Evolutionary conservation across 1,284 basidiomycete genomes (phyloP), one percentile per base, ranked within the genome.

Genomic region (Irpex sp.): DNA sequence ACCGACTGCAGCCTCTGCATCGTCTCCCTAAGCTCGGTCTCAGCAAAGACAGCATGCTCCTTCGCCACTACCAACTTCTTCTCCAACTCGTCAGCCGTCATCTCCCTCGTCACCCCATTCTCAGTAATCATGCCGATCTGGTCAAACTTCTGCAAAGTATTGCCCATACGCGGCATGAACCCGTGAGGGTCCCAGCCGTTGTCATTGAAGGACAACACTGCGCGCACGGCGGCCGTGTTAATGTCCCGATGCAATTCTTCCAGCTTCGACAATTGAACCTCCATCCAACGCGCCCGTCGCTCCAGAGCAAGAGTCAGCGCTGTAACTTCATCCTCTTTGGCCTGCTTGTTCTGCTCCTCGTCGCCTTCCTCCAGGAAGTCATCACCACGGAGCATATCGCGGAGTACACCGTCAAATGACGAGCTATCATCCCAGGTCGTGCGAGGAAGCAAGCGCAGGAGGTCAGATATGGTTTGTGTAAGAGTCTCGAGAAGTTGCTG

Each of bases 391-490:
- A 92, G 80, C 89, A 93, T 92, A 66, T 93, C 91, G 55, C 88
- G 83, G 14, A 93, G 76, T 28, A 92, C 89, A 55, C 89, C 88
- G 67, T 93, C 90, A 67, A 93, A 92, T 16, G 90, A 91, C 0
- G 91, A 90, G 64, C 87, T 91, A 68, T 91, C 90, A 66, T 91
- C 90, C 90, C 90, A 92, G 3, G 90, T 92, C 9, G 88, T 90
- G 35, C 90, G 87, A 33, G 90, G 91, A 63, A 93, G 85, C 47
- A 93, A 80, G 10, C 89, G 86, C 42, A 93, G 77, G 23, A 93
- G 75, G 66, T 93, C 90, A 6, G 90, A 92, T 66, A 93, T 92
- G 0, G 90, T 93, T 69, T 93, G 90, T 0, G 90, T 93, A 57
- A 93, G 75, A 0, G 91, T 93, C 76, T 93, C 91, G 35, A 93